Conservation (phyloP, 495 filamentous ascomycete species). For the Gamarada debralockiae region DNA sequence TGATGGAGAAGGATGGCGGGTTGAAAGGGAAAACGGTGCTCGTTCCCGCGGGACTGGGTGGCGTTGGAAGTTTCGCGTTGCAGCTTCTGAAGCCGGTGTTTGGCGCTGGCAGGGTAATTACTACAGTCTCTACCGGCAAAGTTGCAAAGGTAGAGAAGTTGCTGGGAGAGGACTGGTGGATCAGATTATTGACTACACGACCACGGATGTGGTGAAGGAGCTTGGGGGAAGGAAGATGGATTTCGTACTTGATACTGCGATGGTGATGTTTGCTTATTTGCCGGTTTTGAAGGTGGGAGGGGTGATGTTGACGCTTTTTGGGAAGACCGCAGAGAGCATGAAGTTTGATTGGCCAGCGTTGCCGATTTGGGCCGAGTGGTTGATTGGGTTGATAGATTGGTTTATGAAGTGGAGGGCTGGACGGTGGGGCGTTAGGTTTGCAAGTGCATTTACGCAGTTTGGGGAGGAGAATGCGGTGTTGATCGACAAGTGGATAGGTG, state of each 20-base stretch:
- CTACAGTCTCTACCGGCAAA: conserved; percentile 49
- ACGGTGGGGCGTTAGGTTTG: no score
- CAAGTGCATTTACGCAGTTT: no score
- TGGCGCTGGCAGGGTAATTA: conserved; percentile 43
- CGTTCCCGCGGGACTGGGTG: conserved; percentile 46
- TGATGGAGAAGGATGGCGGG: no score
- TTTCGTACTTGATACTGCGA: conserved; percentile 47
- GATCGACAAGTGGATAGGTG: no score
- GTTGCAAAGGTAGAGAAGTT: conserved; percentile 37
- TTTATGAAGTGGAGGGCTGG: no score
- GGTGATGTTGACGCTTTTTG: no score
- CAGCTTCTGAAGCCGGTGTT: conserved; percentile 49
- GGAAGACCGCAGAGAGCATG: no score
- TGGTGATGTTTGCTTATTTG: conserved; percentile 30
- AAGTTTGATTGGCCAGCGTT: no score
- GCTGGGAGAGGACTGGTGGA: conserved; percentile 25
- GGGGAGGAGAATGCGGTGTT: no score
- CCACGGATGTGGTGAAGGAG: conserved; percentile 31
- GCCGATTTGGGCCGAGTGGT: no score
- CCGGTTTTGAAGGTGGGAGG: conserved; percentile 34
- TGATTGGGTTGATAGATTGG: no score
- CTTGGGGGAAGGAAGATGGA: conserved; percentile 42
- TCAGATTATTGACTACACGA: conserved; percentile 45
- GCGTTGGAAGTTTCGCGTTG: conserved; percentile 40
- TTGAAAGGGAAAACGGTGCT: conserved; percentile 51